A percentile compares a stretch with the other conserved stretches of the same genome.
phyloP scores from a whole-genome alignment of 495 filamentous ascomycete species.

The Penicillium flavigenum region DNA sequence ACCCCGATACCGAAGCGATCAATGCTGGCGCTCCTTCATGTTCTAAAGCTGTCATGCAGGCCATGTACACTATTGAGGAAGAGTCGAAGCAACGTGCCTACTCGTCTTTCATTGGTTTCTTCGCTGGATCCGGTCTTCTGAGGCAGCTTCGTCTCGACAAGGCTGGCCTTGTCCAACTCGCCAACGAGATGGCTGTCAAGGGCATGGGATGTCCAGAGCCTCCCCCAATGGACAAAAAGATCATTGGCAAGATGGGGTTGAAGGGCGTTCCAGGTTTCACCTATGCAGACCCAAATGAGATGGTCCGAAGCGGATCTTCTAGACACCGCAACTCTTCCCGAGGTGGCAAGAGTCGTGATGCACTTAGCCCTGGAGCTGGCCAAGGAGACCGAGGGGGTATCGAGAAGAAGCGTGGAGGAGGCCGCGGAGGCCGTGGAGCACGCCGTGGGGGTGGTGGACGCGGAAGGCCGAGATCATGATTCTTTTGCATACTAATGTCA shows the following conservation, averaged over 20 bases:
- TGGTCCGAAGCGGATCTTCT: slow-evolving; percentile 11
- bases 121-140: slow-evolving; percentile 42
- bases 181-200: slow-evolving; percentile 44
- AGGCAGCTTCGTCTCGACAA: slow-evolving; percentile 42
- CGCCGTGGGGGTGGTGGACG: slow-evolving; percentile 21
- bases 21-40: slow-evolving; percentile 26
- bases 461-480: slow-evolving; percentile 14
- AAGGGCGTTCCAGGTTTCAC: slow-evolving; percentile 50
- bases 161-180: slow-evolving; percentile 44
- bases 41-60: slow-evolving; percentile 26
- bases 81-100: slow-evolving; percentile 54
- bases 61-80: slow-evolving; percentile 47
- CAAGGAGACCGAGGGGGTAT: slow-evolving; percentile 25
- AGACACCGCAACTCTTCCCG: slow-evolving; percentile 19
- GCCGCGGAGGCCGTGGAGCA: slow-evolving; percentile 23
- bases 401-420: slow-evolving; percentile 25
- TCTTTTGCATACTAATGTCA: neutral
- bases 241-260: slow-evolving; percentile 50
- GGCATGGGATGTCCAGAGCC: slow-evolving; percentile 48
- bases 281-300: slow-evolving; percentile 30
- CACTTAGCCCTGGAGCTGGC: slow-evolving; percentile 34
- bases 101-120: slow-evolving; percentile 53
- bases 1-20: slow-evolving; percentile 44
- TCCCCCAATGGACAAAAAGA: slow-evolving; percentile 48
- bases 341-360: slow-evolving; percentile 28